Base-by-base conservation (phyloP, 106 monocot species). In the Alisma plantagoaquatica region DNA sequence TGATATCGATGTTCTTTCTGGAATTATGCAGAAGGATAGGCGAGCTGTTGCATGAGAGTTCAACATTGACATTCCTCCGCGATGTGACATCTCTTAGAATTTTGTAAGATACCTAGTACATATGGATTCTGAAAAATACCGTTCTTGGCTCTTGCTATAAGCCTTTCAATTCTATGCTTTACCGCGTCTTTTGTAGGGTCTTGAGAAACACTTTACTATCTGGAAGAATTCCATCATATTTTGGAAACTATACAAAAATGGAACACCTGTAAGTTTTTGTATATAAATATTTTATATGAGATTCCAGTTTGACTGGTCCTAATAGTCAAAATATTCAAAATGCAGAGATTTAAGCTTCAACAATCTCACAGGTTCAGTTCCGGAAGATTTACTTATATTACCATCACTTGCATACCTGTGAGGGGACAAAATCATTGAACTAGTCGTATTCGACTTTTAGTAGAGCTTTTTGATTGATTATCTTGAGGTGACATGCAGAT, bases 261-360 rank as follows among this genome's bases (percentile, higher is more conserved):
- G 12, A 23, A 18, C 32, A 21, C 23, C 10, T 61, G 61, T 61
- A 11, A 48, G 61, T 33, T 11, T 44, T 11, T 15, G 5, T 55
- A 23, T 33, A 55, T 3, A 18, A 55, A 21, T 48, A 8, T 31
- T 1, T 33, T n/a, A n/a, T n/a, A n/a, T 19, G 8, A 47, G n/a
- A n/a, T 47, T 47, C 20, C 7, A n/a, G 17, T 47, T 7, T 47
- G 6, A 47, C 12, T 47, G 15, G 7, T 47, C n/a, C 20, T n/a
- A 47, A n/a, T 20, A 8, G 20, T 7, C 20, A 14, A n/a, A 19
- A n/a, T 47, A 0, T 20, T 20, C 12, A 47, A 47, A 7, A 17
- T 14, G 41, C 38, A 58, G 57, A 27, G 55, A 55, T 21, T 55
- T 55, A 35, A 55, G 55, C 55, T 55, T 55, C 33, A 55, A 55